Conservation (phyloP, 306 rosid species). For the Prunus persica region DNA sequence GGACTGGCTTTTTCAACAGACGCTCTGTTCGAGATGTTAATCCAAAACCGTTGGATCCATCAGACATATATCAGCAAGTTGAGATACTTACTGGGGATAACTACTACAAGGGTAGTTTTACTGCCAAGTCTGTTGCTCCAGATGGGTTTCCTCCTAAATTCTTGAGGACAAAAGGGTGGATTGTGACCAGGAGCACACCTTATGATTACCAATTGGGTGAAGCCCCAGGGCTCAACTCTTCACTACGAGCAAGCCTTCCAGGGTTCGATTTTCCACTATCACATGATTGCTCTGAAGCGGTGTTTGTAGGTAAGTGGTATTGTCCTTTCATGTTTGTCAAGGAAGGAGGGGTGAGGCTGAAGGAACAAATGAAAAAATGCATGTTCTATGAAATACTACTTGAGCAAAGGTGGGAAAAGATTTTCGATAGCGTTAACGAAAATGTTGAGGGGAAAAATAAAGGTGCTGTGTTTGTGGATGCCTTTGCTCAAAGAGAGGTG, state of each 20-base stretch:
- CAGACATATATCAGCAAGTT: slow-evolving; percentile 30
- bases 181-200: slow-evolving; percentile 22
- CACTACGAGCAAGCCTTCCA: slow-evolving; percentile 40
- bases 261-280: slow-evolving; percentile 28
- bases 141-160: slow-evolving; percentile 55
- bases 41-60: slow-evolving; percentile 32
- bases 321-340: slow-evolving; percentile 60
- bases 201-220: slow-evolving; percentile 30
- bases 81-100: slow-evolving; percentile 34
- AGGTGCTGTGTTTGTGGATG: slow-evolving; percentile 34
- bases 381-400: slow-evolving; percentile 57
- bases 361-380: slow-evolving; percentile 39
- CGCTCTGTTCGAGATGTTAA: slow-evolving; percentile 1
- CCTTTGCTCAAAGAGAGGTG: slow-evolving; percentile 36
- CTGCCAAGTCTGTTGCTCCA: slow-evolving; percentile 44
- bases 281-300: slow-evolving; percentile 15
- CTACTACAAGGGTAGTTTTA: slow-evolving; percentile 37
- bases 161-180: slow-evolving; percentile 46
- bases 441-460: slow-evolving; percentile 1
- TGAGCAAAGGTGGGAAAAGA: slow-evolving; percentile 56
- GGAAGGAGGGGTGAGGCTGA: slow-evolving; percentile 54
- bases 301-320: slow-evolving; percentile 73
- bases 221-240: slow-evolving; percentile 46
- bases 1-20: slow-evolving; percentile 3
- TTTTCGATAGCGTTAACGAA: slow-evolving; percentile 32